A percentile compares a stretch with the other conserved stretches of the same genome.
phyloP scores from a whole-genome alignment of 2,329 filamentous ascomycete species.

The Bisporella sp. region DNA sequence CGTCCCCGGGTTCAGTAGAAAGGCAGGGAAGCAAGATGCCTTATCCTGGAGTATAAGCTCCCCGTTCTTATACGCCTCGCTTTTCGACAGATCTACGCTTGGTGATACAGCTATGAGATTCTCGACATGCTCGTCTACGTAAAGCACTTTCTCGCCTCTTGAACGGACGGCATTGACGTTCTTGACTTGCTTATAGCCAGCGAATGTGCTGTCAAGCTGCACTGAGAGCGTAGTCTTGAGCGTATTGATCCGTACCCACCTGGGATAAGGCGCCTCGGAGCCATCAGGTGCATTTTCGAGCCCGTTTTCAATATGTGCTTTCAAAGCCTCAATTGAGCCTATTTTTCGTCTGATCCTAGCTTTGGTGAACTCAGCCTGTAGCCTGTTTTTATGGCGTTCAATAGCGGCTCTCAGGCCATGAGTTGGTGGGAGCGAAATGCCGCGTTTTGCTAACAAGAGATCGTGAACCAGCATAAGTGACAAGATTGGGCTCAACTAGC shows the following conservation, averaged over 20 bases:
- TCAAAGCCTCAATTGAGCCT: slow-evolving; percentile 59
- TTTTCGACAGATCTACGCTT: slow-evolving; percentile 63
- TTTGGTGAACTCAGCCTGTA: slow-evolving; percentile 77
- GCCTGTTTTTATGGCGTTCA: slow-evolving; percentile 72
- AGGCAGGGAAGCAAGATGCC: slow-evolving; percentile 93
- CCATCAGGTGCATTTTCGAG: slow-evolving; percentile 35
- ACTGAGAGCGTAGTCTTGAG: slow-evolving; percentile 63
- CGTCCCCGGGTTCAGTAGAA: slow-evolving; percentile 64
- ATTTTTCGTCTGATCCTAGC: slow-evolving; percentile 67
- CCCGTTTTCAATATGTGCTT: slow-evolving; percentile 45
- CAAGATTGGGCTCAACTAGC: slow-evolving; percentile 71
- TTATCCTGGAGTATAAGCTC: slow-evolving; percentile 91
- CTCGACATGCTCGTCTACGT: slow-evolving; percentile 75
- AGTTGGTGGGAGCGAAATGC: slow-evolving; percentile 71
- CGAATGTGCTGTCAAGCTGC: slow-evolving; percentile 71
- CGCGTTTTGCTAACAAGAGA: slow-evolving; percentile 70
- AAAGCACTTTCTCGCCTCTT: slow-evolving; percentile 44
- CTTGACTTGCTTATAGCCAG: slow-evolving; percentile 48
- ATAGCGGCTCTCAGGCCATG: slow-evolving; percentile 73
- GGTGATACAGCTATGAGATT: slow-evolving; percentile 75
- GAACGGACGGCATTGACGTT: slow-evolving; percentile 50
- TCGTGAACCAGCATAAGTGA: slow-evolving; percentile 83
- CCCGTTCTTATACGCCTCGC: slow-evolving; percentile 66
- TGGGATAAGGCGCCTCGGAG: slow-evolving; percentile 52
- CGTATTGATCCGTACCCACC: slow-evolving; percentile 87